Conservation (phyloP, 1,284 basidiomycete species). For the Apiotrichum domesticum region DNA sequence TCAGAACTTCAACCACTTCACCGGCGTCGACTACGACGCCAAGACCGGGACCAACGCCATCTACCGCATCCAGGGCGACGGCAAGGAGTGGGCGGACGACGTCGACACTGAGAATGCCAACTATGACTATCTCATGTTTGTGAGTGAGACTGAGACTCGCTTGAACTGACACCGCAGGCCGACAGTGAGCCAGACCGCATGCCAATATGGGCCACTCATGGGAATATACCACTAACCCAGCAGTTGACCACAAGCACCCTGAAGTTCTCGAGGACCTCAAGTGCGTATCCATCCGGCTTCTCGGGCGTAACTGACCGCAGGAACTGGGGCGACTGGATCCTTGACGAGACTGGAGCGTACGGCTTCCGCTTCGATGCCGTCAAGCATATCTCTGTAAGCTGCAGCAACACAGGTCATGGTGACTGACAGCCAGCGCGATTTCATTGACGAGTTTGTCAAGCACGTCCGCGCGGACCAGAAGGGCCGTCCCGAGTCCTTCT, state of each 20-base stretch:
- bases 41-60: constrained; percentile 58
- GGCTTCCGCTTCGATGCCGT: constrained; percentile 86
- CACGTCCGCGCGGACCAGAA: constrained; percentile 49
- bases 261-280: constrained; percentile 53
- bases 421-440: constrained; percentile 30
- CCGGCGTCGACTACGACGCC: constrained; percentile 82
- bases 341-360: constrained; percentile 67
- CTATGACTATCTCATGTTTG: constrained; percentile 49
- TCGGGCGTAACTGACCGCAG: constrained; percentile 20
- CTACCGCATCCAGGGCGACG: constrained; percentile 56
- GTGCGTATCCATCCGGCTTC: constrained; percentile 13
- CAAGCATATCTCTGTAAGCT: constrained; percentile 52
- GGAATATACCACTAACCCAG: neutral
- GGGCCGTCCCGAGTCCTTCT: constrained; percentile 45
- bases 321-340: constrained; percentile 55
- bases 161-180: constrained; percentile 8
- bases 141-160: neutral
- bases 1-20: constrained; percentile 48
- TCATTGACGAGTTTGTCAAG: constrained; percentile 54
- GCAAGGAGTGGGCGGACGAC: constrained; percentile 53
- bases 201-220: too few relatives aligned
- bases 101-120: constrained; percentile 50
- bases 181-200: constrained; percentile 3
- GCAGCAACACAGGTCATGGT: neutral
- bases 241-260: constrained; percentile 76